These are phyloP conservation scores for Periconia digitata DNA, from an alignment of 2,329 filamentous ascomycete genomes.

Conservation along the genomic window DNA sequence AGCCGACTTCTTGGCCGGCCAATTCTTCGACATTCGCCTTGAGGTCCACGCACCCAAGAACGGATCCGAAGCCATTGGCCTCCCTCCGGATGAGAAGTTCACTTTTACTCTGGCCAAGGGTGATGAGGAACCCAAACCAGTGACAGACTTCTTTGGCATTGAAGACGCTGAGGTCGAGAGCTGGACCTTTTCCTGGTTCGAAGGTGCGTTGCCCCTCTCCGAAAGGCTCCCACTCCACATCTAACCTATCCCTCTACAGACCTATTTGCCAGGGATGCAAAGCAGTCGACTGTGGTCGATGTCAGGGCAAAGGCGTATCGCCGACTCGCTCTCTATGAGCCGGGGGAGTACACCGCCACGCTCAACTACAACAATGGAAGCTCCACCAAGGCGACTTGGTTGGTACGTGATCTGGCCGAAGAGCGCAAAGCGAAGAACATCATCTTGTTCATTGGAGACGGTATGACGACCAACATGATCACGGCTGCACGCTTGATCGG, in stretches of 20 bases:
- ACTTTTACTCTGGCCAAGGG: slow-evolving; percentile 72
- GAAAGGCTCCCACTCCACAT: background rate
- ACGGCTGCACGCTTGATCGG: slow-evolving; percentile 78
- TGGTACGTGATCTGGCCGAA: slow-evolving; percentile 69
- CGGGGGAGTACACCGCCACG: slow-evolving; percentile 76
- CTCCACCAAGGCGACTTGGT: slow-evolving; percentile 74
- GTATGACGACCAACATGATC: slow-evolving; percentile 73
- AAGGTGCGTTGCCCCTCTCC: slow-evolving; percentile 51
- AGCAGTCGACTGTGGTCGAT: slow-evolving; percentile 71
- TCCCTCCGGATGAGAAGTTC: slow-evolving; percentile 73
- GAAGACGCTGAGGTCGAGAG: slow-evolving; percentile 72
- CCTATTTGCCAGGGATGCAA: slow-evolving; percentile 72
- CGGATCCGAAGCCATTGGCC: slow-evolving; percentile 74
- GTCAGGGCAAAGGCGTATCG: slow-evolving; percentile 80
- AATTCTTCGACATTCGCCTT: slow-evolving; percentile 81
- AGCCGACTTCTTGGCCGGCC: slow-evolving; percentile 80
- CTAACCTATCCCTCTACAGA: slow-evolving; percentile 46
- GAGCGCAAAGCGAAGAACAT: slow-evolving; percentile 81
- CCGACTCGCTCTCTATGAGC: slow-evolving; percentile 73
- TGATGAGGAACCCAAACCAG: slow-evolving; percentile 55
- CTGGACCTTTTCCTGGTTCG: slow-evolving; percentile 84
- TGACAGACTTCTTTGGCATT: slow-evolving; percentile 68
- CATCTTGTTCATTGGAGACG: slow-evolving; percentile 78
- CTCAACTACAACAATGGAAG: slow-evolving; percentile 73
- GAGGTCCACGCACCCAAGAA: slow-evolving; percentile 82